Percentiles rank a stretch among this genome's conserved stretches.
These are phyloP conservation scores for Pseudogymnoascus sp. DNA, from an alignment of 2,329 filamentous ascomycete genomes.

Conservation along the genomic window DNA sequence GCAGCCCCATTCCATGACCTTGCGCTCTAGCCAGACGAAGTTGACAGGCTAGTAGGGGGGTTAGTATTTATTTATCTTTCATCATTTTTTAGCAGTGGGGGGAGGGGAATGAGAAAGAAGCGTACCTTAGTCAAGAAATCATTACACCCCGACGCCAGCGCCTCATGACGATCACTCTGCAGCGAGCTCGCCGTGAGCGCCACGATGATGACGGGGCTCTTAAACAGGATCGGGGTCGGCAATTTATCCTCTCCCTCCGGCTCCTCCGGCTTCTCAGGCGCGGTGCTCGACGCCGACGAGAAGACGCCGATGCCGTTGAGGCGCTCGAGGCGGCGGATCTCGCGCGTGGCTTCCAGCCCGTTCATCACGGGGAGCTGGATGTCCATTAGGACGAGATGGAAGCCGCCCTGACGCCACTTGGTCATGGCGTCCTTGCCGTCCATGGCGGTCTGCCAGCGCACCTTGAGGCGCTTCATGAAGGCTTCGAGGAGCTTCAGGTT, in stretches of 20 bases:
- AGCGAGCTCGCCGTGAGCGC: slow-evolving; percentile 89
- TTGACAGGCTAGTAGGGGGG: slow-evolving; percentile 67
- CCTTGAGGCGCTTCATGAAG: slow-evolving; percentile 91
- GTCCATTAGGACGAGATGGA: slow-evolving; percentile 96
- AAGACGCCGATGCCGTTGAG: slow-evolving; percentile 93
- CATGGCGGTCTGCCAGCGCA: slow-evolving; percentile 94
- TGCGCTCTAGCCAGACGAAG: slow-evolving; percentile 93
- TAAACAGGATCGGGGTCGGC: slow-evolving; percentile 66
- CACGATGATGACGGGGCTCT: slow-evolving; percentile 95
- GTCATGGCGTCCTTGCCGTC: slow-evolving; percentile 88
- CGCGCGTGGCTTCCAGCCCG: slow-evolving; percentile 86
- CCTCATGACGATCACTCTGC: slow-evolving; percentile 92
- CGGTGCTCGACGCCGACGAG: slow-evolving; percentile 55
- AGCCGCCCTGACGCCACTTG: slow-evolving; percentile 88
- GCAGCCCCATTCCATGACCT: slow-evolving; percentile 98
- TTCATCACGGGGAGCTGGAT: slow-evolving; percentile 97
- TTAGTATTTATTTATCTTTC: slow-evolving; percentile 11
- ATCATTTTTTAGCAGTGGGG: neutral
- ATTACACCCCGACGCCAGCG: slow-evolving; percentile 90
- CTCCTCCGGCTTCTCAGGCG: slow-evolving; percentile 34
- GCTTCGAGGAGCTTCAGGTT: slow-evolving; percentile 89
- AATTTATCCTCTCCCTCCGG: slow-evolving; percentile 61
- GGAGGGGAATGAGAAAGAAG: slow-evolving; percentile 4
- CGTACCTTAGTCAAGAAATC: slow-evolving; percentile 94
- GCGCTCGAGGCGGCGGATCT: slow-evolving; percentile 82